Evolutionary conservation across 73 alveolate species (phyloP).

Genomic region (Diophrys appendiculata): DNA sequence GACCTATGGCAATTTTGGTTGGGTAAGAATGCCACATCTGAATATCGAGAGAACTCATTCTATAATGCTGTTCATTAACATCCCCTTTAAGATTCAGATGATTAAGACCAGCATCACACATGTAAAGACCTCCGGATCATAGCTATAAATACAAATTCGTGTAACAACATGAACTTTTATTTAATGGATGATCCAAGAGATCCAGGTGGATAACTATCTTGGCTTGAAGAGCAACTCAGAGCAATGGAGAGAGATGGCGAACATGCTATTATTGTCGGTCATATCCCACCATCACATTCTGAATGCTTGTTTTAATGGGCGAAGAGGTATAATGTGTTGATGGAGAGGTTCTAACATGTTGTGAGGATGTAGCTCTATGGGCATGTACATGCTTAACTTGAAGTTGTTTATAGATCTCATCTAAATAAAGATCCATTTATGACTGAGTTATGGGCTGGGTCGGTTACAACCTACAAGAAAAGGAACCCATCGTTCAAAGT

Average conservation of each 20-base stretch:
- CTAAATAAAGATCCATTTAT: background rate
- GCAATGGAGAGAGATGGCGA: conserved; percentile 31
- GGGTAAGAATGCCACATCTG: too few species aligned
- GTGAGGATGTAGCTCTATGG: conserved; percentile 41
- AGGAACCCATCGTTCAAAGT: conserved; percentile 48
- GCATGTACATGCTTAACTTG: conserved; percentile 41
- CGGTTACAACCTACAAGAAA: conserved; percentile 27
- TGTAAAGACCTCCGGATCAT: too few species aligned
- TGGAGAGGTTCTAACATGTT: conserved; percentile 24
- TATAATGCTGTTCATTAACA: too few species aligned
- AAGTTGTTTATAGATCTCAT: conserved; percentile 4
- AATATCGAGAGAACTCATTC: too few species aligned
- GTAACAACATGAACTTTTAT: conserved; percentile 43
- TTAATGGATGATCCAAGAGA: too few species aligned
- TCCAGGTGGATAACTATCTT: conserved; percentile 50
- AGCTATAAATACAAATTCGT: conserved; percentile 45
- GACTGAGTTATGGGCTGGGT: conserved; percentile 6
- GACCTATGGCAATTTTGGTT: conserved; percentile 45
- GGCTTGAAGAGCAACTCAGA: conserved; percentile 42
- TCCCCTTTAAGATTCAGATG: too few species aligned
- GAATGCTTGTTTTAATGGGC: conserved; percentile 9
- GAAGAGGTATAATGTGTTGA: conserved; percentile 2
- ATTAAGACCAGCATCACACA: too few species aligned
- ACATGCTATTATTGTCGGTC: conserved; percentile 49
- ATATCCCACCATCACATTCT: conserved; percentile 23